Conservation (phyloP, 1,284 basidiomycete genomes). For the Abortiporus biennis region DNA sequence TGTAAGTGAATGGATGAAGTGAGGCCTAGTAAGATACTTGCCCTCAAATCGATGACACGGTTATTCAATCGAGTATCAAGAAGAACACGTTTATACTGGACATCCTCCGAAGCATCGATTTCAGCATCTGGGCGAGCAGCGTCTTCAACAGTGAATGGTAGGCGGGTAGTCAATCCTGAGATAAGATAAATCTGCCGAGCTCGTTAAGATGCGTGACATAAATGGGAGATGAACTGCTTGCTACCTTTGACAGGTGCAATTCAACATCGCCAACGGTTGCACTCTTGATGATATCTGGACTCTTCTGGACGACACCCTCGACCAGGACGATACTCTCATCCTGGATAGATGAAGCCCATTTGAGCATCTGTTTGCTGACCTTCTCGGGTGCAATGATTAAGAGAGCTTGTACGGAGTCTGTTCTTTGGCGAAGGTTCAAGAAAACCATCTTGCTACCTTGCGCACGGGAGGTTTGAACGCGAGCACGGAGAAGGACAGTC, state of each 20-base stretch:
- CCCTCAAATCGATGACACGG: slow-evolving; percentile 90
- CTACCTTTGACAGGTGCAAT: slow-evolving; percentile 78
- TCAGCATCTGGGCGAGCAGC: slow-evolving; percentile 83
- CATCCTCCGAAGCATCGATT: slow-evolving; percentile 56
- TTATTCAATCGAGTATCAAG: slow-evolving; percentile 95
- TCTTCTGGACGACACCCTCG: slow-evolving; percentile 77
- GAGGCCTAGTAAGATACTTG: slow-evolving; percentile 29
- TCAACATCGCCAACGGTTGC: slow-evolving; percentile 88
- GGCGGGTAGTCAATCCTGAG: slow-evolving; percentile 66
- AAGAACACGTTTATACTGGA: slow-evolving; percentile 69
- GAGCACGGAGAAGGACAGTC: slow-evolving; percentile 80
- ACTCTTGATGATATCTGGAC: slow-evolving; percentile 88
- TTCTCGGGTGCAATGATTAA: slow-evolving; percentile 73
- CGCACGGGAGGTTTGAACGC: slow-evolving; percentile 88
- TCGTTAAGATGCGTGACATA: not conserved
- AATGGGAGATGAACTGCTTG: slow-evolving; percentile 9
- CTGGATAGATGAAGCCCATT: slow-evolving; percentile 79
- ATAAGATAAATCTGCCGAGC: slow-evolving; percentile 74
- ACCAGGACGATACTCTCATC: slow-evolving; percentile 92
- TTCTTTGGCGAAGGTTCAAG: slow-evolving; percentile 86
- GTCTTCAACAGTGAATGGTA: slow-evolving; percentile 94
- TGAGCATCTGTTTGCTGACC: slow-evolving; percentile 97
- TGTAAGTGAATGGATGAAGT: slow-evolving; percentile 10
- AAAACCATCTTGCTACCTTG: slow-evolving; percentile 96
- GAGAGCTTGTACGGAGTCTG: slow-evolving; percentile 87